Percentiles rank a stretch among this genome's conserved stretches.
These are phyloP conservation scores for Annulohypoxylon bovei DNA, from an alignment of 495 filamentous ascomycete species.

Conservation along the genomic window DNA sequence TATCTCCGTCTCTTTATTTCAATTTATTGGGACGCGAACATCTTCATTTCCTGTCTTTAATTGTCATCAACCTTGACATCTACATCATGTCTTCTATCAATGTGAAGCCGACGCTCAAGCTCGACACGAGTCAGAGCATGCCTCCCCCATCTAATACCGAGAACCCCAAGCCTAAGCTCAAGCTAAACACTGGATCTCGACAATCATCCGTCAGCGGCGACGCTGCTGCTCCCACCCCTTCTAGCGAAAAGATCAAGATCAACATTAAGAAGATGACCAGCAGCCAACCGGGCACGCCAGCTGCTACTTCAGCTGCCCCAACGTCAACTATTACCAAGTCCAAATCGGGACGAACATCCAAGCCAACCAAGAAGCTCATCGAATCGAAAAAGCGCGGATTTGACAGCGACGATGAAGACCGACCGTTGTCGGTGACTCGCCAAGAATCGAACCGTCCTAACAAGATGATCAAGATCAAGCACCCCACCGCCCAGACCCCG, in stretches of 20 bases:
- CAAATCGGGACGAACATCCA: constrained; percentile 59
- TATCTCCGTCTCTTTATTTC: neutral
- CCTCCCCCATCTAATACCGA: constrained; percentile 37
- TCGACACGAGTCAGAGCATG: constrained; percentile 43
- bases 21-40: constrained; percentile 3
- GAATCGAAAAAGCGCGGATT: constrained; percentile 56
- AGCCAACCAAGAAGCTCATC: constrained; percentile 57
- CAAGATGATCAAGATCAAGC: constrained; percentile 57
- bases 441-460: constrained; percentile 36
- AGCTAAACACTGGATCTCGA: constrained; percentile 48
- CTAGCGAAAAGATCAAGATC: constrained; percentile 64
- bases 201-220: constrained; percentile 39
- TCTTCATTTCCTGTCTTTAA: neutral
- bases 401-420: constrained; percentile 55
- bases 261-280: constrained; percentile 52
- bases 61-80: neutral
- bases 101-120: constrained; percentile 41
- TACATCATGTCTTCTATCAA: constrained; percentile 39
- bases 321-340: constrained; percentile 51
- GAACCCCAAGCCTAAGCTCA: constrained; percentile 46
- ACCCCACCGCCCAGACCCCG: neutral
- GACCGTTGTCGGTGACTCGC: constrained; percentile 43
- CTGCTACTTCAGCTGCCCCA: constrained; percentile 30
- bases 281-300: constrained; percentile 57
- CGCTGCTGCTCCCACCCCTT: constrained; percentile 51